These are phyloP conservation scores for Lodderomyces parapsilosis DNA, from an alignment of 1,139 yeast species.

Conservation along the genomic window DNA sequence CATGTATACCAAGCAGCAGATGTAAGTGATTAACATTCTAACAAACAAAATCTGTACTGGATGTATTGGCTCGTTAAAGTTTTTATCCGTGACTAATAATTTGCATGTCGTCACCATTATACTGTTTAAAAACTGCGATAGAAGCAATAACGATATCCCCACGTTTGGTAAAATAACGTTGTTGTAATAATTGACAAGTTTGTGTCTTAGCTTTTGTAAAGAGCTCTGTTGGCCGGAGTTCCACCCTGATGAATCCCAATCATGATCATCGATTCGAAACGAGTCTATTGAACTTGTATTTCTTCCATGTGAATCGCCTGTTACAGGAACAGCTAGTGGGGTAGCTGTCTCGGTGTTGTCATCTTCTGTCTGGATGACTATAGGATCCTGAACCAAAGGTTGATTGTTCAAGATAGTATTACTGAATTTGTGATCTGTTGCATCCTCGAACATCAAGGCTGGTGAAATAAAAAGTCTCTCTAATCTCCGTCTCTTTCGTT, in stretches of 20 bases:
- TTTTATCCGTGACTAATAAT: slow-evolving; percentile 62
- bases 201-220: slow-evolving; percentile 4
- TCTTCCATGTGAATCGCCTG: neutral
- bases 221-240: neutral
- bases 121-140: slow-evolving; percentile 71
- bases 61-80: slow-evolving; percentile 56
- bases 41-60: slow-evolving; percentile 76
- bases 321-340: slow-evolving; percentile 7
- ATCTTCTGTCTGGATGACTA: slow-evolving; percentile 8
- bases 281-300: slow-evolving; percentile 8
- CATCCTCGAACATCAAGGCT: slow-evolving; percentile 3
- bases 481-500: neutral
- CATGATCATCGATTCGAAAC: slow-evolving; percentile 8
- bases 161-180: slow-evolving; percentile 21
- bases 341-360: slow-evolving; percentile 5
- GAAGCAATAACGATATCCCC: slow-evolving; percentile 45
- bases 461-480: neutral
- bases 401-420: slow-evolving; percentile 13
- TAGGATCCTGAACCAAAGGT: slow-evolving; percentile 13
- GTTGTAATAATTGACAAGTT: slow-evolving; percentile 6
- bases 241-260: slow-evolving; percentile 3
- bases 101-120: slow-evolving; percentile 76
- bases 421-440: neutral
- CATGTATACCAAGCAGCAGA: slow-evolving; percentile 58
- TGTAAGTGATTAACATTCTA: slow-evolving; percentile 72